Percentiles rank a stretch among this genome's conserved stretches.
These are phyloP conservation scores for Crithidia sp. DNA, from an alignment of 208 protist genomes.

Conservation along the genomic window DNA sequence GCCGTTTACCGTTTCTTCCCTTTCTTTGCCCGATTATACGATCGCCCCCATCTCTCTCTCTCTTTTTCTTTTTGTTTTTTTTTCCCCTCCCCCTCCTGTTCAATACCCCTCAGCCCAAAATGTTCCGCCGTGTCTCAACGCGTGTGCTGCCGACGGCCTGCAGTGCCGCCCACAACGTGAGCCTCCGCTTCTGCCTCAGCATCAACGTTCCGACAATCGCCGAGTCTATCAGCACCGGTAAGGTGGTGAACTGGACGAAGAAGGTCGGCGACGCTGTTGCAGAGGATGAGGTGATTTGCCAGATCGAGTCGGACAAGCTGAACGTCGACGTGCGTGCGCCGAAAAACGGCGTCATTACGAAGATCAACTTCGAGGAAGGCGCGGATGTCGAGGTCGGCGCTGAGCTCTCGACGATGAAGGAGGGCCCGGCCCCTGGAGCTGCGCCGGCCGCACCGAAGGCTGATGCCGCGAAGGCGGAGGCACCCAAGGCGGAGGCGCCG, in stretches of 20 bases:
- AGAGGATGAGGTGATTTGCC: conserved; percentile 96
- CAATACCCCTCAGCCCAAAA: conserved; percentile 19
- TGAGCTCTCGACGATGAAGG: conserved; percentile 90
- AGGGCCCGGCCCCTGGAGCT: conserved; percentile 46
- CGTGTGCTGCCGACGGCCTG: conserved; percentile 35
- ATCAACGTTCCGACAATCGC: conserved; percentile 96
- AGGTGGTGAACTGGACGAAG: conserved; percentile 95
- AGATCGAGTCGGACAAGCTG: conserved; percentile 99
- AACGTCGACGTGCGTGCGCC: conserved; percentile 95
- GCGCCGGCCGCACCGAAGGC: conserved; percentile 18
- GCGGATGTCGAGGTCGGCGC: conserved; percentile 92
- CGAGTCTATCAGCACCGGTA: conserved; percentile 98
- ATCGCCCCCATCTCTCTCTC: neutral
- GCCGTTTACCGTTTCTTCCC: neutral
- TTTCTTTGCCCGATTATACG: neutral
- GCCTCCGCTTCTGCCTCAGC: conserved; percentile 87
- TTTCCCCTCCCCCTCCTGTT: neutral
- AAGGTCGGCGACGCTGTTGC: conserved; percentile 96
- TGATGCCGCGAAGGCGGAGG: conserved; percentile 43
- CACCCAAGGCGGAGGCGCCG: conserved; percentile 13
- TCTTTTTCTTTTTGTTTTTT: neutral
- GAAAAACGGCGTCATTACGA: conserved; percentile 90
- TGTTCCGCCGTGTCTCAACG: conserved; percentile 72
- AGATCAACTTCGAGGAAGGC: conserved; percentile 89
- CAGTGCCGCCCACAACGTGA: conserved; percentile 40